Evolutionary conservation across 768 basidiomycete species (phyloP), one percentile per base, ranked within the genome.

Genomic region (Inosperma sp.): DNA sequence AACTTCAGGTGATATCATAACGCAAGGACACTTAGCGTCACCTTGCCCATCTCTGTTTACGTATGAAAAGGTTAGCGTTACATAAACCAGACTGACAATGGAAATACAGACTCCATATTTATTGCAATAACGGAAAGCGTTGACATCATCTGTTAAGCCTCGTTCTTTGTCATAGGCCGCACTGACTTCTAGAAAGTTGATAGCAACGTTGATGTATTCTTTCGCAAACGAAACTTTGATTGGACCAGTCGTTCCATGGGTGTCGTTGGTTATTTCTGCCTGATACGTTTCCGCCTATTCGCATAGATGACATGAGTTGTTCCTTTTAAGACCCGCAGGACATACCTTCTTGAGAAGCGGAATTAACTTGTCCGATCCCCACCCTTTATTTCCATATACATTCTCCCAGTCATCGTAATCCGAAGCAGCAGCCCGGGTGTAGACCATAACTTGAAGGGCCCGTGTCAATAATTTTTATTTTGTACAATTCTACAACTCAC

Each of bases 341-440:
- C 45, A 7, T 48, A 78, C 84, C 75, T 84, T 83, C 56, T 69
- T 77, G 6, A 83, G 55, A 16, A 84, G 64, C 0, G 83, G 83
- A 21, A 84, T 74, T 5, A 86, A 58, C 23, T 77, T 65, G 33
- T 72, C 64, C 0, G 79, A 77, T 4, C 82, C 70, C 84, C 84
- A 86, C 1, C 83, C 84, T 0, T 72, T 64, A 57, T 84, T 84
- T 2, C 69, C 71, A 19, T 77, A 64, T 1, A 68, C 60, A 0
- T 46, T 65, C 57, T 77, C 75, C 84, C 83, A 85, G 49, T 78
- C 79, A 52, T 86, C 80, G 41, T 79, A 84, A 60, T 86, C 84
- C 0, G 82, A 83, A 2, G 79, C 75, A 14, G 78, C 63, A 6
- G 79, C 77, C 21, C 84, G 75, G 0, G 76, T 78, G 54, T 84